Evolutionary conservation across 495 filamentous ascomycete genomes (phyloP), one percentile per base, ranked within the genome.

Genomic region (Talaromyces wortmannii): DNA sequence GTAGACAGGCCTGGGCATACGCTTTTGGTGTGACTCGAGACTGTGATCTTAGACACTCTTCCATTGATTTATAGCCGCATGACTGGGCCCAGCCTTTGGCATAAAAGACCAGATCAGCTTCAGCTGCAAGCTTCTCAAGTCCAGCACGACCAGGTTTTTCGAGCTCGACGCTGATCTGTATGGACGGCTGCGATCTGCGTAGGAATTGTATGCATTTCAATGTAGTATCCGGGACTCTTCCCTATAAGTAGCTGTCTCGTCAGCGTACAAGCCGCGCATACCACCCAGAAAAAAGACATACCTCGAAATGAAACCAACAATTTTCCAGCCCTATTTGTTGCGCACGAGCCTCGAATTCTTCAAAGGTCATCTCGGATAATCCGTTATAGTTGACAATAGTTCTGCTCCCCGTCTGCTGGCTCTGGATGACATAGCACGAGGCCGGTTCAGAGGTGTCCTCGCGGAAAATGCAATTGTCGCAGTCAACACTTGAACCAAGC

Each of bases 261-360:
- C n/a, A 36, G 29, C 16, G 31, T 16, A 18, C 32, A 55, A 62
- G n/a, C n/a, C 13, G 18, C n/a, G 4, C 4, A 17, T 31, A 32
- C 36, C 31, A 11, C 12, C 18, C 45, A 30, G 7, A 50, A 13
- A 49, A 54, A 18, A 16, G 18, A 62, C 77, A 48, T 68, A 86
- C 86, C 76, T 89, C 86, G 59, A 90, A 90, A 73, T 90, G 86
- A 70, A 81, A 88, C 83, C 83, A 88, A n/a, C 62, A 16, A 16
- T 46, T 18, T 15, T 31, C 43, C 17, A 11, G 23, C 4, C 11
- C 29, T 16, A 53, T 4, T 31, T 23, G 44, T 5, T 31, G 40
- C 4, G 45, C 30, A 17, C 36, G 31, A 18, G 29, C 15, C 31
- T 36, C 13, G 13, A 88, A 86, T 63, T 88, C 86, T 40, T 67